Evolutionary conservation across 768 basidiomycete genomes (phyloP).

Genomic region (Infundibulicybe gibba): DNA sequence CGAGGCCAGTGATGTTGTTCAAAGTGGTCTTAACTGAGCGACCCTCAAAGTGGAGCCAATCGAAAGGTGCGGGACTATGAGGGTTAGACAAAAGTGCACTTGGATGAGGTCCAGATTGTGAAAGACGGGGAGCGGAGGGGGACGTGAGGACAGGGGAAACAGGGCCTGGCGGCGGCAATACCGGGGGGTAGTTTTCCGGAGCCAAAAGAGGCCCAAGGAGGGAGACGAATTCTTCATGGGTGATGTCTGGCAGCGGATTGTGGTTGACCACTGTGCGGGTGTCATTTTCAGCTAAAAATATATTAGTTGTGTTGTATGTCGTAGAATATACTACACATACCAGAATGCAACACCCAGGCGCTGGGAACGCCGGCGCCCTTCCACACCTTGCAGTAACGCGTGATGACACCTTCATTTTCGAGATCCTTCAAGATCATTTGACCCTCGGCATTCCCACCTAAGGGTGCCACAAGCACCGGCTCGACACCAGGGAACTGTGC

Average conservation of each 20-base stretch:
- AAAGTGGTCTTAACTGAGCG: slow-evolving; percentile 76
- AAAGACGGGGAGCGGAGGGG: slow-evolving; percentile 28
- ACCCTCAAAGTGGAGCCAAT: slow-evolving; percentile 87
- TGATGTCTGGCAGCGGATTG: slow-evolving; percentile 83
- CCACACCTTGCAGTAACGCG: slow-evolving; percentile 73
- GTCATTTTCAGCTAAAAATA: slow-evolving; percentile 46
- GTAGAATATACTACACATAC: slow-evolving; percentile 29
- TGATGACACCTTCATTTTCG: slow-evolving; percentile 63
- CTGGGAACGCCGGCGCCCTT: slow-evolving; percentile 69
- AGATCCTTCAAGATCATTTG: slow-evolving; percentile 58
- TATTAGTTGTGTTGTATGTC: background rate
- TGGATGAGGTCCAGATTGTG: slow-evolving; percentile 23
- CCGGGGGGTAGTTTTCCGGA: slow-evolving; percentile 67
- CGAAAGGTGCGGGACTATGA: slow-evolving; percentile 73
- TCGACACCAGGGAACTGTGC: slow-evolving; percentile 69
- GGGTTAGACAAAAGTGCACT: slow-evolving; percentile 33
- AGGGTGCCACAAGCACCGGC: slow-evolving; percentile 67
- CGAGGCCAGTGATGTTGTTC: slow-evolving; percentile 73
- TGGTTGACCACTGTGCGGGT: slow-evolving; percentile 77
- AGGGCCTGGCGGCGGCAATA: slow-evolving; percentile 26
- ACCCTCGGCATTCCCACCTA: slow-evolving; percentile 73
- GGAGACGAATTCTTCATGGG: slow-evolving; percentile 83
- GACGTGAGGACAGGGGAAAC: slow-evolving; percentile 29
- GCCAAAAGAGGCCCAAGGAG: slow-evolving; percentile 77
- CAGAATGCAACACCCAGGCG: slow-evolving; percentile 78